Percentiles rank a stretch among this genome's conserved stretches.
phyloP scores from a whole-genome alignment of 2,329 filamentous ascomycete species.

The Calonectria pseudoturangicola region DNA sequence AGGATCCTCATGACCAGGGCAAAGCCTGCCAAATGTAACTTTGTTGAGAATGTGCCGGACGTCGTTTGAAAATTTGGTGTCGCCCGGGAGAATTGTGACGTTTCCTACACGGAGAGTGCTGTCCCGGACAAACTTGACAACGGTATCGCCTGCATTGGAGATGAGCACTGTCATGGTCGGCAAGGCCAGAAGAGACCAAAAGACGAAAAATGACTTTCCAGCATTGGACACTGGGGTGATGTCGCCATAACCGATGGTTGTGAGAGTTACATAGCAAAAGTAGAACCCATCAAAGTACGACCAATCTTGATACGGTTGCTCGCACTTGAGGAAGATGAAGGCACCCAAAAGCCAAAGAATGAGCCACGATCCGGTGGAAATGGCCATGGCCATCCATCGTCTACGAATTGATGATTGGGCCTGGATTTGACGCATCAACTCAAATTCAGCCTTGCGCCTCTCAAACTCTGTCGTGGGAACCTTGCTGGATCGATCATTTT shows the following conservation, averaged over 20 bases:
- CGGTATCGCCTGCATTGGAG: conserved; percentile 87
- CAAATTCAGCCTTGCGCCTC: conserved; percentile 82
- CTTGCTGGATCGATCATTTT: conserved; percentile 31
- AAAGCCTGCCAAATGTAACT: conserved; percentile 66
- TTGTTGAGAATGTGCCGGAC: conserved; percentile 65
- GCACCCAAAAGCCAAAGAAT: conserved; percentile 89
- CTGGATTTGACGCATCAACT: conserved; percentile 89
- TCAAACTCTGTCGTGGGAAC: conserved; percentile 67
- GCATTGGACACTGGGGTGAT: conserved; percentile 84
- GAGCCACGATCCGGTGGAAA: conserved; percentile 81
- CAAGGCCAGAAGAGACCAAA: conserved; percentile 90
- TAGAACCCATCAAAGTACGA: conserved; percentile 89
- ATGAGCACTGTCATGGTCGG: conserved; percentile 93
- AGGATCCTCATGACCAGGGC: conserved; percentile 49
- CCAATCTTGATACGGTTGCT: conserved; percentile 75
- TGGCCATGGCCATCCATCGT: conserved; percentile 82
- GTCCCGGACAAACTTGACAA: conserved; percentile 78
- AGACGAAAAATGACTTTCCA: conserved; percentile 91
- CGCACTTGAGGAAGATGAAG: conserved; percentile 78
- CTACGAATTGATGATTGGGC: conserved; percentile 77
- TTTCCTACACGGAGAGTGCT: conserved; percentile 74
- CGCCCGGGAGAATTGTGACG: conserved; percentile 76
- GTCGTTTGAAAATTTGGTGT: conserved; percentile 68
- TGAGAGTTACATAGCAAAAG: conserved; percentile 87
- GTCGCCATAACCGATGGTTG: conserved; percentile 93